Percentiles rank a stretch among this genome's conserved stretches.
Evolutionary conservation across 2,329 filamentous ascomycete species (phyloP).

Genomic region (Aspergillus quadrilineatus): DNA sequence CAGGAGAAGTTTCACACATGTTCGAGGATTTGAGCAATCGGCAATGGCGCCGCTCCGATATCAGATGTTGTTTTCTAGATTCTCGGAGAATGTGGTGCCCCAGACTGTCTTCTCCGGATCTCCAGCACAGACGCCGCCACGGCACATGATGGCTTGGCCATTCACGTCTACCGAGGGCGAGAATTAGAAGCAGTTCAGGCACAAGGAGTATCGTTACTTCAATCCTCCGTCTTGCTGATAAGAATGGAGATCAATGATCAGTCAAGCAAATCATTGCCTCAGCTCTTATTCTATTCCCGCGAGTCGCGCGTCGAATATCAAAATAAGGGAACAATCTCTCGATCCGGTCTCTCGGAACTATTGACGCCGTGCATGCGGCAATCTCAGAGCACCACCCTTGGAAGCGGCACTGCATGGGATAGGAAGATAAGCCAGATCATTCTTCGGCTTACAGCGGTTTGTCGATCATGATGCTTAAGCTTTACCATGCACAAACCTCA

Average conservation of each 20-base stretch:
- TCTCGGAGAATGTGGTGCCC: background rate
- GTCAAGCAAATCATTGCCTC: background rate
- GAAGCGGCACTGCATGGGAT: background rate
- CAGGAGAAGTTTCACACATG: background rate
- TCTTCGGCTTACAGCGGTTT: slow-evolving; percentile 3
- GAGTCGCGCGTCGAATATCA: background rate
- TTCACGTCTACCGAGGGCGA: background rate
- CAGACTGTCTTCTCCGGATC: slow-evolving; percentile 1
- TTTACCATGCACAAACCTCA: background rate
- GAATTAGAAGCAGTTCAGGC: background rate
- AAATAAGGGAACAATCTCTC: background rate
- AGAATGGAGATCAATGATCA: slow-evolving; percentile 4
- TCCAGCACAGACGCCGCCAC: background rate
- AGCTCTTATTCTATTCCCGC: background rate
- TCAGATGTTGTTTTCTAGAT: background rate
- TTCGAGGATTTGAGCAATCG: background rate
- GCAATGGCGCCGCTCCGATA: background rate
- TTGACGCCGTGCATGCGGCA: background rate
- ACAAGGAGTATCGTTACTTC: background rate
- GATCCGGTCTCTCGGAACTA: background rate
- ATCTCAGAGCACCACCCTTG: background rate
- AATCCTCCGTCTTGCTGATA: background rate
- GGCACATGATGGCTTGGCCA: background rate
- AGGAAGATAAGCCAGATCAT: background rate
- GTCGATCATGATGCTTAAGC: slow-evolving; percentile 10